Conservation (phyloP, 192 early-diverging fungal species). For the Phycomyces nitens region DNA sequence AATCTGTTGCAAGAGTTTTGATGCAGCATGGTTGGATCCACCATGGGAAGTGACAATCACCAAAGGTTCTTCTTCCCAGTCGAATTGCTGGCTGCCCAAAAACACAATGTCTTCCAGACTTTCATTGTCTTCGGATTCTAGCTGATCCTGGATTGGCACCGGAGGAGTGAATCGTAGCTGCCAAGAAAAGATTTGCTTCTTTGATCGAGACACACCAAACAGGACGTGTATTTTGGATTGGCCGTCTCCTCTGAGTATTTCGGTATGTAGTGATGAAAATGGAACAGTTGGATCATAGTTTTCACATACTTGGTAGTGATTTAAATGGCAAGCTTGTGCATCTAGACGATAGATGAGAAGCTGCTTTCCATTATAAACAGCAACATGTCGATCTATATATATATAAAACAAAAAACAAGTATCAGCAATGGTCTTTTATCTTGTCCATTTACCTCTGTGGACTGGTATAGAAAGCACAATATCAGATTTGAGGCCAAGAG, state of each 20-base stretch:
- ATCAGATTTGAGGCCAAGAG: constrained; percentile 4
- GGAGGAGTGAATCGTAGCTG: background rate
- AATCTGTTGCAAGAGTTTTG: constrained; percentile 13
- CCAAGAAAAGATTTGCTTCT: constrained; percentile 9
- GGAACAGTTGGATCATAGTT: background rate
- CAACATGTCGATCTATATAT: constrained; percentile 17
- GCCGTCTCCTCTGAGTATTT: background rate
- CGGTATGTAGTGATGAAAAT: constrained; percentile 16
- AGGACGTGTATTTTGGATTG: background rate
- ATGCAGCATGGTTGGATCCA: constrained; percentile 10
- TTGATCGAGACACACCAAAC: constrained; percentile 11
- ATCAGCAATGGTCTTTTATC: background rate
- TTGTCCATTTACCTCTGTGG: constrained; percentile 19
- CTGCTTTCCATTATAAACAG: constrained; percentile 25
- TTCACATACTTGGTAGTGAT: constrained; percentile 9
- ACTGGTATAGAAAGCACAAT: constrained; percentile 16
- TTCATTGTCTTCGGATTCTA: background rate
- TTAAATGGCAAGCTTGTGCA: constrained; percentile 17
- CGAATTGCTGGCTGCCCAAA: background rate
- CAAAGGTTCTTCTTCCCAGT: constrained; percentile 1
- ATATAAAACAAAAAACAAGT: too few species aligned
- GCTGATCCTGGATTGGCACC: background rate
- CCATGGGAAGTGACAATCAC: constrained; percentile 2
- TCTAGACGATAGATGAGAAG: constrained; percentile 22
- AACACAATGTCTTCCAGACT: background rate